A percentile compares a stretch with the other conserved stretches of the same genome.
These are phyloP conservation scores for Backusella liffmaniae DNA, from an alignment of 192 early-diverging fungal species.

Conservation along the genomic window DNA sequence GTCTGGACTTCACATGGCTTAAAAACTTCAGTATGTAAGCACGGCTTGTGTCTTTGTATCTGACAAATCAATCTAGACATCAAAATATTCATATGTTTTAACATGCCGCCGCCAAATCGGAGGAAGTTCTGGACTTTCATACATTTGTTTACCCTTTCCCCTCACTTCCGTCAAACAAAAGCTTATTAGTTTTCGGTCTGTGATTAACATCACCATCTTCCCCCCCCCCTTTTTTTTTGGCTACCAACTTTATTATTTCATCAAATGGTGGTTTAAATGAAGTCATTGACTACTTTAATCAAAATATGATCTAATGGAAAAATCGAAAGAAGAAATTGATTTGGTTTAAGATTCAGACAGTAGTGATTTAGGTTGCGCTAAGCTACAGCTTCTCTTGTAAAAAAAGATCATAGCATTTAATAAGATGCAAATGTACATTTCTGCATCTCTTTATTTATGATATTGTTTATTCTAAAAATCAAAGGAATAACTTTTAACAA, in stretches of 20 bases:
- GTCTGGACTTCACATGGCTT: background rate
- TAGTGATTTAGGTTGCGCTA: background rate
- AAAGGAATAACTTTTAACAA: background rate
- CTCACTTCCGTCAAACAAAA: background rate
- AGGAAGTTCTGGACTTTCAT: background rate
- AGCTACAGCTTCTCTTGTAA: background rate
- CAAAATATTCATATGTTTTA: background rate
- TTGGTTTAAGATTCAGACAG: background rate
- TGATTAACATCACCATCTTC: background rate
- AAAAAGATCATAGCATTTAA: background rate
- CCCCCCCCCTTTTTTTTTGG: background rate
- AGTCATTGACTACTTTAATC: background rate
- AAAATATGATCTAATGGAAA: background rate
- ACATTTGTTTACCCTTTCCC: background rate
- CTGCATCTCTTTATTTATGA: background rate
- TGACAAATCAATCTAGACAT: slow-evolving; percentile 3
- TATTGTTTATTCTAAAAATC: background rate
- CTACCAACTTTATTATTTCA: background rate
- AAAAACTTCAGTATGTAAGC: background rate
- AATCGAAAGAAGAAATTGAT: background rate
- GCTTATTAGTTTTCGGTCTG: background rate
- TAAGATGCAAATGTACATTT: background rate
- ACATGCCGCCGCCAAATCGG: background rate
- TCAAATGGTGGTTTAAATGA: background rate
- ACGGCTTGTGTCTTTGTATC: background rate